A percentile compares a stretch with the other conserved stretches of the same genome.
phyloP scores from a whole-genome alignment of 164 flowering plant genomes.

The Kalanchoe fedtschenkoi region DNA sequence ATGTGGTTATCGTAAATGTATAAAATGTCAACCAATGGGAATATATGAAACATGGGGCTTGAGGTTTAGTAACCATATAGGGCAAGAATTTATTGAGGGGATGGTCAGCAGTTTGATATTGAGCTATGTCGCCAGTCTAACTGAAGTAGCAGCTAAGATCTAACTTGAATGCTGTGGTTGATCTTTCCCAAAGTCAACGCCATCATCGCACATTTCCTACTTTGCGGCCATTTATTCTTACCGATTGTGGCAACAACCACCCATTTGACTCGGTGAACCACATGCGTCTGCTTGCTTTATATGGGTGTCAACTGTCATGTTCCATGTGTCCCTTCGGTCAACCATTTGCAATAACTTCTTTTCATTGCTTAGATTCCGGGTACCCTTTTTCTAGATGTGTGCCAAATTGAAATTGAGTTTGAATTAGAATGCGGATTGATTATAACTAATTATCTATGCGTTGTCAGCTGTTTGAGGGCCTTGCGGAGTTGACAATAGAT shows the following conservation, averaged over 20 bases:
- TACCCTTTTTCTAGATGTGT: background rate
- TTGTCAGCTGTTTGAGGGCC: too few species aligned
- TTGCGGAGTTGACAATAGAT: too few species aligned
- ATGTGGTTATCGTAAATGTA: too few species aligned
- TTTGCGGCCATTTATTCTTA: slow-evolving; percentile 6
- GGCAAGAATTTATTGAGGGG: background rate
- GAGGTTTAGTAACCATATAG: background rate
- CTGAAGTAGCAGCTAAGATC: slow-evolving; percentile 1
- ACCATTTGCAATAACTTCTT: background rate
- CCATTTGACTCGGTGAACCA: slow-evolving; percentile 6
- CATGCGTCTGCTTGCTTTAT: background rate
- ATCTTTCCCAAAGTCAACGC: background rate
- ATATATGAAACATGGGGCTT: background rate
- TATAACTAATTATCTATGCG: too few species aligned
- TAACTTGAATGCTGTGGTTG: background rate
- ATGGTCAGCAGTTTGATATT: background rate
- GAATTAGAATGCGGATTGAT: too few species aligned
- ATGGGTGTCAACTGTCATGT: background rate
- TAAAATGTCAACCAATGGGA: slow-evolving; percentile 2
- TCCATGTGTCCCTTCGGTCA: background rate
- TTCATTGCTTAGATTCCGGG: background rate
- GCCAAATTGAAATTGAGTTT: too few species aligned
- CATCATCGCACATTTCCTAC: background rate
- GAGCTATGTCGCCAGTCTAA: background rate
- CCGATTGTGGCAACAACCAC: background rate